Evolutionary conservation across 2,329 filamentous ascomycete species (phyloP).

Genomic region (Trichoderma gracile): DNA sequence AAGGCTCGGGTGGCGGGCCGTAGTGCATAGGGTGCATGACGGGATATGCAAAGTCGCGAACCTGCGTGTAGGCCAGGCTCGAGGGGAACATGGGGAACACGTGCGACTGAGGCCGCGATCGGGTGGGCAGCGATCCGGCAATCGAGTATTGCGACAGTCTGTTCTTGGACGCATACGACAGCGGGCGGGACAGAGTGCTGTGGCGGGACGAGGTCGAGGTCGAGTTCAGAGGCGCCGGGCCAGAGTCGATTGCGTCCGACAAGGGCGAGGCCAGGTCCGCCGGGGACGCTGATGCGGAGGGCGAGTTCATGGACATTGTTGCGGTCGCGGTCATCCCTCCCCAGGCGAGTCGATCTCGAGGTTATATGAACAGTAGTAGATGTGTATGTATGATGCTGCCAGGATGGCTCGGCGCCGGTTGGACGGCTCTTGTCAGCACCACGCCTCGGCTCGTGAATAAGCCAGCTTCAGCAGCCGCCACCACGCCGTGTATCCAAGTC

Average conservation of each 20-base stretch:
- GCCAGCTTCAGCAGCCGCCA: constrained; percentile 22
- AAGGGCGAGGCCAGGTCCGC: constrained; percentile 45
- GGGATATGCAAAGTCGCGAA: constrained; percentile 95
- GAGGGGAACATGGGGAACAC: constrained; percentile 82
- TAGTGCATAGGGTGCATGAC: constrained; percentile 84
- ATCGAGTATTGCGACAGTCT: constrained; percentile 79
- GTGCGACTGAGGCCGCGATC: constrained; percentile 78
- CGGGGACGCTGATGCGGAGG: constrained; percentile 55
- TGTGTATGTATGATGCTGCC: neutral
- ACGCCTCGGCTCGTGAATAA: constrained; percentile 20
- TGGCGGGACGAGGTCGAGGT: constrained; percentile 56
- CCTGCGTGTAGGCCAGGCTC: constrained; percentile 81
- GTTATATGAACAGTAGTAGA: no score
- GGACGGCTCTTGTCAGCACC: constrained; percentile 8
- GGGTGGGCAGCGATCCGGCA: constrained; percentile 61
- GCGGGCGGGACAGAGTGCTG: constrained; percentile 62
- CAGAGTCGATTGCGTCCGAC: constrained; percentile 54
- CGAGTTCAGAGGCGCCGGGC: constrained; percentile 58
- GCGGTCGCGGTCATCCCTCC: constrained; percentile 44
- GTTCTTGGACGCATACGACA: constrained; percentile 77
- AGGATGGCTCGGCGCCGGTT: constrained; percentile 11
- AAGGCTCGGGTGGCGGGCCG: constrained; percentile 78
- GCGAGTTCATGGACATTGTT: constrained; percentile 59
- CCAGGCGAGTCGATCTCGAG: neutral
- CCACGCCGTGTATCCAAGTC: constrained; percentile 19